Evolutionary conservation across 1,284 basidiomycete genomes (phyloP).

Genomic region (Cystobasidiaceae sp.): DNA sequence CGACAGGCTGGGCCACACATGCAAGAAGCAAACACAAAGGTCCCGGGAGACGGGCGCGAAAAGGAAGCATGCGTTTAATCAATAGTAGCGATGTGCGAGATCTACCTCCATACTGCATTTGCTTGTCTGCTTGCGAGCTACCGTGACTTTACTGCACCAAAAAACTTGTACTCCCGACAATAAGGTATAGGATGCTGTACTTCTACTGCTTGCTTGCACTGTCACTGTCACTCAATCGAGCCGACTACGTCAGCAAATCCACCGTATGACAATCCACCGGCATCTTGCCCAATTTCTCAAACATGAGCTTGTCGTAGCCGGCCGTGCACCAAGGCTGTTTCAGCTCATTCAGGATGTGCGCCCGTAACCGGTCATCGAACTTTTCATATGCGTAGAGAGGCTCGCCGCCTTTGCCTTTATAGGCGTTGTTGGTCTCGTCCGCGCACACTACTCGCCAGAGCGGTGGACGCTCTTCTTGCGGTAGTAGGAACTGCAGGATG

Average conservation of each 20-base stretch:
- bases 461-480: conserved; percentile 4
- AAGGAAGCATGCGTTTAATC: no score
- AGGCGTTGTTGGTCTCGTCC: conserved; percentile 1
- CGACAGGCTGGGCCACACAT: no score
- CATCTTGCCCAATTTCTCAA: conserved; percentile 6
- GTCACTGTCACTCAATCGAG: no score
- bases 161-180: no score
- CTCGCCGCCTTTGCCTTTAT: conserved; percentile 5
- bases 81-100: no score
- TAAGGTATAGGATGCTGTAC: no score
- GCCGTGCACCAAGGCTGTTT: conserved; percentile 9
- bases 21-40: no score
- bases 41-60: no score
- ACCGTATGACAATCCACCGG: conserved; percentile 8
- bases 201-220: neutral
- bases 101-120: no score
- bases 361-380: conserved; percentile 10
- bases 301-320: conserved; percentile 16
- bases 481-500: conserved; percentile 2
- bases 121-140: no score
- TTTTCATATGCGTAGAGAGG: conserved; percentile 11
- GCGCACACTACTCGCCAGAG: conserved; percentile 15
- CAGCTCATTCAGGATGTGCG: conserved; percentile 1
- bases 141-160: no score
- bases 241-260: neutral